Percentiles rank a stretch among this genome's conserved stretches.
phyloP scores from a whole-genome alignment of 352 stramenopile genomes.

The Phytophthora foliorum region DNA sequence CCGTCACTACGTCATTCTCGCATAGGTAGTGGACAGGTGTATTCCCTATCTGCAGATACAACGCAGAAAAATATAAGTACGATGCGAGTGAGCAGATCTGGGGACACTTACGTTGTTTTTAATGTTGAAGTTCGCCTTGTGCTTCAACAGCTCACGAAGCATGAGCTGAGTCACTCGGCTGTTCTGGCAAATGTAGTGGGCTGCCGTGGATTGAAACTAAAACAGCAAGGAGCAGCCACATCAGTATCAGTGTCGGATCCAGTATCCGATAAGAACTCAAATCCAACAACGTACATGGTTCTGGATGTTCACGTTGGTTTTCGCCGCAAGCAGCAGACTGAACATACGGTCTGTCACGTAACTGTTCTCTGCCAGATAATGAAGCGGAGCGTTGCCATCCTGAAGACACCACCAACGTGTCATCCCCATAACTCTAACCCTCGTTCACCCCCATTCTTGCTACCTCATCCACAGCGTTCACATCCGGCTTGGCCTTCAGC shows the following conservation, averaged over 20 bases:
- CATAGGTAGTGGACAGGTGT: conserved; percentile 79
- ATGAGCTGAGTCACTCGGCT: conserved; percentile 50
- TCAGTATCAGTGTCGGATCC: conserved; percentile 4
- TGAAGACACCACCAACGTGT: conserved; percentile 21
- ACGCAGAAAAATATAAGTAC: conserved; percentile 5
- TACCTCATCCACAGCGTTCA: conserved; percentile 64
- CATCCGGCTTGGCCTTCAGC: conserved; percentile 47
- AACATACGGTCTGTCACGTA: conserved; percentile 50
- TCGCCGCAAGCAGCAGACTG: conserved; percentile 48
- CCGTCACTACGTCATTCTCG: conserved; percentile 67
- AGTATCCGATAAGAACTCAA: not conserved
- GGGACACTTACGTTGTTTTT: conserved; percentile 70
- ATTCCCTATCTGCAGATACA: conserved; percentile 68
- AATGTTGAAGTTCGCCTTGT: conserved; percentile 76
- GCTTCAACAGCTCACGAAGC: conserved; percentile 57
- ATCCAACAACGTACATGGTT: conserved; percentile 56
- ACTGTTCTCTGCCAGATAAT: conserved; percentile 70
- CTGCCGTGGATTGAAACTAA: conserved; percentile 79
- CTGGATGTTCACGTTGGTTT: conserved; percentile 64
- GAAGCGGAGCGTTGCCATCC: conserved; percentile 74
- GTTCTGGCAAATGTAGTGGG: conserved; percentile 84
- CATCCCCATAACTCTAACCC: not conserved
- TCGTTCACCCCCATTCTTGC: not conserved
- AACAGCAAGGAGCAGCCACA: not conserved
- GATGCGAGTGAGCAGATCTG: not conserved